Evolutionary conservation across 495 filamentous ascomycete species (phyloP), one percentile per base, ranked within the genome.

Genomic region (Neurospora tetrasperma): DNA sequence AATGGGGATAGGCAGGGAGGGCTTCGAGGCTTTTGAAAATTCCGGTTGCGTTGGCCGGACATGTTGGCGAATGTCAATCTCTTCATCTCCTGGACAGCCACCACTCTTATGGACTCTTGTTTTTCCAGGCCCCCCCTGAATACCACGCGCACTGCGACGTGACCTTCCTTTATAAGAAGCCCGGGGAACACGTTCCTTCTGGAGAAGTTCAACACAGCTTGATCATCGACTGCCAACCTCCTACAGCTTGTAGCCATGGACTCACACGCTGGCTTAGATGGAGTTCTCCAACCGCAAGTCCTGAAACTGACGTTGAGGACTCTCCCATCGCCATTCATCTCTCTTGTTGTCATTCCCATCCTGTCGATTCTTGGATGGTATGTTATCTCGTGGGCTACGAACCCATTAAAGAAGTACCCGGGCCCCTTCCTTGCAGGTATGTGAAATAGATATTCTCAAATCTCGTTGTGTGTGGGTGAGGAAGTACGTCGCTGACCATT

Each of bases 361-460:
- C 69, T 70, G 35, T 40, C 69, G 12, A n/a, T 70, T 31, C 2
- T 70, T 40, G 69, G 18, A 6, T 70, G 69, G 69, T 70, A 42
- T n/a, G 0, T 46, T 44, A 20, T 70, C 69, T 70, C 69, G 48
- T 75, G 54, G 54, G 59, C 62, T 12, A 69, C 69, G 16, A 74
- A 70, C 2, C 74, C 74, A 0, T 59, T 75, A 16, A 72, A 70
- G 5, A 27, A 27, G 27, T 68, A 71, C 43, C 75, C 75, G 3
- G 76, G 76, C 39, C 76, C 76, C 0, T 71, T 71, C 31, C 71
- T 76, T 10, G 75, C 76, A 41, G 68, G 75, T 76, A 75, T 35
- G 46, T 59, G 68, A n/a, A 38, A 69, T 69, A 44, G 7, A 41
- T 6, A 14, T 40, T 18, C 39, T 43, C 16, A 59, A 27, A 27